These are phyloP conservation scores for Sarocladiaceae sp. DNA, from an alignment of 2,329 filamentous ascomycete genomes.

Conservation along the genomic window DNA sequence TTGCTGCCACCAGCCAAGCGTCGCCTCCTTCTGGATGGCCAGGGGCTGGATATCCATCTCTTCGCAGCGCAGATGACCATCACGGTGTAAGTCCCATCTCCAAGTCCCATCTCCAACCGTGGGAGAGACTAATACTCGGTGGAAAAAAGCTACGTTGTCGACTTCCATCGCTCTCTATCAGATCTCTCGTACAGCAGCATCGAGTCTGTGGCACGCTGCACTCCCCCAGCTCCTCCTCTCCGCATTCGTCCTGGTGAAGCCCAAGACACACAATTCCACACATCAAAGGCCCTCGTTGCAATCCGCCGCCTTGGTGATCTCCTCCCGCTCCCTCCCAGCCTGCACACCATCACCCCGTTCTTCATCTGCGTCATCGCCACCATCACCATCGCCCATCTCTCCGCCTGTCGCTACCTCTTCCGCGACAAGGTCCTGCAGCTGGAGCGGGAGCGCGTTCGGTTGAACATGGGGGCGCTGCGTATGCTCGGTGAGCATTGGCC, in stretches of 20 bases:
- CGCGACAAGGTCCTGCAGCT: slow-evolving; percentile 3
- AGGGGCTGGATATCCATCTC: background rate
- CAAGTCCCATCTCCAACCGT: no score
- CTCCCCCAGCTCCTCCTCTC: slow-evolving; percentile 1
- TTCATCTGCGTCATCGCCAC: slow-evolving; percentile 9
- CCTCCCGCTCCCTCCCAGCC: slow-evolving; percentile 2
- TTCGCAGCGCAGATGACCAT: slow-evolving; percentile 2
- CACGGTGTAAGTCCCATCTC: background rate
- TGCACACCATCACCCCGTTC: slow-evolving; percentile 5
- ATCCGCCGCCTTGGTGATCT: slow-evolving; percentile 8
- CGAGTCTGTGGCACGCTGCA: slow-evolving; percentile 8
- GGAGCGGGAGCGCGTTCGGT: slow-evolving; percentile 5
- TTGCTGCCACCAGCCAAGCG: background rate
- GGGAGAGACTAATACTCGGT: no score
- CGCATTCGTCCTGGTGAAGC: background rate
- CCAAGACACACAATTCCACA: slow-evolving; percentile 5
- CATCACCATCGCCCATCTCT: slow-evolving; percentile 4
- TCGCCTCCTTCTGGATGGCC: background rate
- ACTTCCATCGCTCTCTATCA: slow-evolving; percentile 8
- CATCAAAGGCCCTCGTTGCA: slow-evolving; percentile 1
- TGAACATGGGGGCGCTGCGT: slow-evolving; percentile 2
- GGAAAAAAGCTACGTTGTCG: background rate
- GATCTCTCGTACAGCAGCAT: slow-evolving; percentile 9
- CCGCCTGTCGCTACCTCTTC: slow-evolving; percentile 8
- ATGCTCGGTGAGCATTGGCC: slow-evolving; percentile 9